Base-by-base conservation (phyloP, 441 rosid genomes). In the Croton setiger region DNA sequence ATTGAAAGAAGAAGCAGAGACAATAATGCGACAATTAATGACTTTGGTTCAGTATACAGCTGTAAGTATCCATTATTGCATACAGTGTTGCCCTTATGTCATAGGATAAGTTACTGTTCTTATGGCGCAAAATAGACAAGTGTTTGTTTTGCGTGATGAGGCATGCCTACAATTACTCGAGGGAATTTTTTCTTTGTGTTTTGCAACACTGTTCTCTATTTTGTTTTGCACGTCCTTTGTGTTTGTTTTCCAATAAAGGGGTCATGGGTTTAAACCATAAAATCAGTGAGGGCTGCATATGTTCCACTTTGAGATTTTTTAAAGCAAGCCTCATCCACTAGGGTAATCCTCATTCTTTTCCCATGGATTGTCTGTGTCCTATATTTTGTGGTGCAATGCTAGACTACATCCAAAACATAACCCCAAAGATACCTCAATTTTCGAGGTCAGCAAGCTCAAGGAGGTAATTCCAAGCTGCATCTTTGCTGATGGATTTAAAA, bases 41-140 rank as follows among this genome's bases (percentile, higher is more conserved):
- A 78, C 74, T 67, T 76, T 85, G 72, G 99, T 93, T 74, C 96
- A 89, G 68, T 86, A 84, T 79, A 96, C 99, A 61, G 96, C 97
- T 72, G 99, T 96, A 77, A 72, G 98, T 91, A 74, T 74, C 48
- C 41, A 60, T 11, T 39, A 10, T 27, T 64, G 48, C 27, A 35
- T 53, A 70, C 56, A 12, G 18, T 56, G 48, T 60, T 33, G 31
- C 31, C 31, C 31, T 27, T 27, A 27, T 27, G 31, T 27, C 31
- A 27, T 27, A 27, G 31, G 31, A 27, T 27, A 27, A 27, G 31
- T 27, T 27, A 27, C 31, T 27, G 31, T 27, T 68, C 35, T 69
- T 57, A 47, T 48, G 58, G 49, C 48, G 14, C 20, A 51, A 18
- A 55, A 57, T 61, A 43, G 23, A 51, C 33, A 33, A 31, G 47